Evolutionary conservation across 2,329 filamentous ascomycete genomes (phyloP), one percentile per base, ranked within the genome.

Genomic region (Microcyclosporella mali): DNA sequence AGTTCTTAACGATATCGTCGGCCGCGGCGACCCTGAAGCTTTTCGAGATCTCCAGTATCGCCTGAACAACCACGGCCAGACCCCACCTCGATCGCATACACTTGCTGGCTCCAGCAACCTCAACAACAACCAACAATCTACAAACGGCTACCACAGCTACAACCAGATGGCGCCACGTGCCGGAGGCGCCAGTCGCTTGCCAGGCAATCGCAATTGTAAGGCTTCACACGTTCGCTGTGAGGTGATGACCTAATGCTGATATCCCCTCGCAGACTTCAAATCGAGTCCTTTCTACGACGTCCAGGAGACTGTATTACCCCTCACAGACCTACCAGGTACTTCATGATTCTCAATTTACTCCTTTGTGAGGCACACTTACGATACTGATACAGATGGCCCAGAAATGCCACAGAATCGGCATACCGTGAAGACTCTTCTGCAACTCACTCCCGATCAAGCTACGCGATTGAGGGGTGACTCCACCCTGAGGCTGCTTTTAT

Each of bases 261-360:
- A 25, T 4, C 4, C 4, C n/a, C 27, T 30, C 14, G 18, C 17
- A 54, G 52, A 65, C 37, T 85, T 85, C 69, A 90, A 86, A 58
- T 65, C 79, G 3, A 95, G 88, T 57, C 90, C 92, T 0, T 98
- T 95, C 64, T 95, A 90, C 59, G 77, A 78, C 9, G 72, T 90
- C 25, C 62, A 81, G 34, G 71, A 79, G 41, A 74, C 79, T 19
- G 66, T 95, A 4, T 79, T 85, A 4, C 69, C 73, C 6, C 69
- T 82, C 14, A 74, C 79, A 32, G 75, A 79, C 42, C 85, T 88
- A 51, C 85, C 90, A 63, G 76, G 89, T 89, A 73, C 60, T 78
- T 42, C 47, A 28, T 14, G 33, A 15, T 40, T 38, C 33, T 30
- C 34, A 10, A 29, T 51, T 30, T 19, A 25, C 17, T 35, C 29